phyloP scores from a whole-genome alignment of 768 basidiomycete genomes.

The Agaricus blazei region DNA sequence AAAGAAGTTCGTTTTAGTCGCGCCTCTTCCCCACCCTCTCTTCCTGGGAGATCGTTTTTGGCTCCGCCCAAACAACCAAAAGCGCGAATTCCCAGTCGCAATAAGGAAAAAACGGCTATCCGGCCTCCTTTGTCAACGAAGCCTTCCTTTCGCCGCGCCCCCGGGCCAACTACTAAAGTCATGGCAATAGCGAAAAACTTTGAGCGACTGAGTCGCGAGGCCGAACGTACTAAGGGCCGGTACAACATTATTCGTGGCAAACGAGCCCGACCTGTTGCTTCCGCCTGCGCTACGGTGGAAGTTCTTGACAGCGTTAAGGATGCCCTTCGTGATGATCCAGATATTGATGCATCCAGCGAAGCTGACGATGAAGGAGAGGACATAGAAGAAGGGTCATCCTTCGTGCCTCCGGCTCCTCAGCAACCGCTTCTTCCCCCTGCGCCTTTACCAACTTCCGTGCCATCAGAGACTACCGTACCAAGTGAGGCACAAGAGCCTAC shows the following conservation, averaged over 20 bases:
- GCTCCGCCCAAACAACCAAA: slow-evolving; percentile 30
- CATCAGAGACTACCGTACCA: background rate
- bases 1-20: slow-evolving; percentile 39
- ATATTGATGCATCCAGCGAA: slow-evolving; percentile 61
- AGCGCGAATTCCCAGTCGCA: slow-evolving; percentile 29
- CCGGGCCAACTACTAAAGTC: slow-evolving; percentile 61
- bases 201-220: slow-evolving; percentile 75
- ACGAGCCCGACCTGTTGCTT: slow-evolving; percentile 86
- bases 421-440: background rate
- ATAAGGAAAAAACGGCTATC: slow-evolving; percentile 36
- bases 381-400: slow-evolving; percentile 30
- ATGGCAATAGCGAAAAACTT: slow-evolving; percentile 88
- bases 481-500: background rate
- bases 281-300: slow-evolving; percentile 83
- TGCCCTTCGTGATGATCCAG: slow-evolving; percentile 68
- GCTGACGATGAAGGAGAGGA: slow-evolving; percentile 54
- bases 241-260: slow-evolving; percentile 85
- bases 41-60: background rate
- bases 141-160: slow-evolving; percentile 50
- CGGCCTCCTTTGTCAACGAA: slow-evolving; percentile 41
- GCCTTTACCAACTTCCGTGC: background rate
- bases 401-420: background rate
- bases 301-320: slow-evolving; percentile 88
- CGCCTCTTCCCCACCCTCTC: slow-evolving; percentile 39
- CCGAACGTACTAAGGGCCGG: slow-evolving; percentile 67